These are phyloP conservation scores for Oryza punctata DNA, from an alignment of 176 grass and related monocot species.

Conservation along the genomic window DNA sequence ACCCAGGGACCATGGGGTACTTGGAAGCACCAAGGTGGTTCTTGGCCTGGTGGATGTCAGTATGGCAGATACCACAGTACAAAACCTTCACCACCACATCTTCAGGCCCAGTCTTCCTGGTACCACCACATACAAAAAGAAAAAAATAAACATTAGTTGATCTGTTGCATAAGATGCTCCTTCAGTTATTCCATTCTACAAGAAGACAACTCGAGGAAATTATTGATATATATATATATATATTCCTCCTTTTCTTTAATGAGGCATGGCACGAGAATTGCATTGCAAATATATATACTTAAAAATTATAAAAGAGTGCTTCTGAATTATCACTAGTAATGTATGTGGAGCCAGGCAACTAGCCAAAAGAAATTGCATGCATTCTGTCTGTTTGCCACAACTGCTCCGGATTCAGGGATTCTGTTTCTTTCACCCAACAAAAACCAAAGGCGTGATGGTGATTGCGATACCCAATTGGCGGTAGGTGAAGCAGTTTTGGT, in stretches of 20 bases:
- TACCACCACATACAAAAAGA: not conserved
- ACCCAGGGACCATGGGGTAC: constrained; percentile 99
- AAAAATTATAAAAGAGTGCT: not conserved
- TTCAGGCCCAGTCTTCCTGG: constrained; percentile 74
- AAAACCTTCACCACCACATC: constrained; percentile 90
- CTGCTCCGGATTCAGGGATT: not conserved
- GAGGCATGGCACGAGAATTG: not conserved
- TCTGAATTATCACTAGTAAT: not conserved
- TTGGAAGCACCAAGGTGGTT: constrained; percentile 90
- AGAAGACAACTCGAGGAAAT: not conserved
- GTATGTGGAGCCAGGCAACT: not conserved
- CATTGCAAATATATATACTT: not conserved
- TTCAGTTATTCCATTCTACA: not conserved
- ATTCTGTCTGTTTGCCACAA: not conserved
- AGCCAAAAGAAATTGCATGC: not conserved
- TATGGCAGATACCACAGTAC: constrained; percentile 93
- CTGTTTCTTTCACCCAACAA: not conserved
- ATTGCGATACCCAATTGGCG: not conserved
- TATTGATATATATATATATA: not conserved
- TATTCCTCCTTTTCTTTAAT: not conserved
- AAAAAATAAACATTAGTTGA: not conserved
- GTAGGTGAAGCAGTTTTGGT: not conserved
- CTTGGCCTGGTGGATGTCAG: constrained; percentile 88
- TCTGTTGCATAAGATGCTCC: not conserved
- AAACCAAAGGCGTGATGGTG: not conserved